Percentiles rank a stretch among this genome's conserved stretches.
Conservation (phyloP, 1,139 yeast genomes). For the Taphrina sp. region DNA sequence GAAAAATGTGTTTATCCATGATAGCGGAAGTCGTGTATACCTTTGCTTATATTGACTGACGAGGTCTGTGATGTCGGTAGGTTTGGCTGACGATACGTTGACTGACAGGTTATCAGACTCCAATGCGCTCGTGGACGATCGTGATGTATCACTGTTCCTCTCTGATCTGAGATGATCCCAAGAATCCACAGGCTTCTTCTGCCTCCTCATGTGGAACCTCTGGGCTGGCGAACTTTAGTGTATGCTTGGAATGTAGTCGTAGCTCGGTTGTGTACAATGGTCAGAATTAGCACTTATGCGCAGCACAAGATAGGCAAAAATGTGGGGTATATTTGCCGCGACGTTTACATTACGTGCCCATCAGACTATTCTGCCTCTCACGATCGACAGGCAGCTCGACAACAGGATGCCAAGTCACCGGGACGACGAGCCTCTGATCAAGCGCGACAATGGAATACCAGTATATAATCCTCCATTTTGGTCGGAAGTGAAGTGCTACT, state of each 20-base stretch:
- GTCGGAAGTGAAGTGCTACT: slow-evolving; percentile 28
- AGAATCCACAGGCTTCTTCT: slow-evolving; percentile 9
- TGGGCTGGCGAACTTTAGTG: no score
- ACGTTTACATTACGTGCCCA: no score
- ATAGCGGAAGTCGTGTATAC: no score
- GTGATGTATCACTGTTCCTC: slow-evolving; percentile 14
- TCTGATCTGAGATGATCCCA: slow-evolving; percentile 21
- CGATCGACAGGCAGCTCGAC: no score
- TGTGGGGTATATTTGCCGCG: no score
- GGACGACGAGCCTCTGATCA: background rate
- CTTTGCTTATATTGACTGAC: background rate
- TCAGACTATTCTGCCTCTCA: no score
- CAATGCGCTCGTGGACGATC: background rate
- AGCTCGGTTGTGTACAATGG: no score
- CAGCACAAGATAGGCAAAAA: no score
- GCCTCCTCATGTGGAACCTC: no score
- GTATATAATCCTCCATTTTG: slow-evolving; percentile 29
- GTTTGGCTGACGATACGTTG: background rate
- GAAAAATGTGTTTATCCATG: no score
- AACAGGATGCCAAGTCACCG: background rate
- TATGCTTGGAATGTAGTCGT: no score
- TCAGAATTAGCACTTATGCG: no score
- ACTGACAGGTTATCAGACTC: background rate
- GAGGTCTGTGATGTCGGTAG: background rate
- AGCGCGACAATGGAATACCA: background rate